These are phyloP conservation scores for Ambrosiella cleistominuta DNA, from an alignment of 2,329 filamentous ascomycete genomes.

Conservation along the genomic window DNA sequence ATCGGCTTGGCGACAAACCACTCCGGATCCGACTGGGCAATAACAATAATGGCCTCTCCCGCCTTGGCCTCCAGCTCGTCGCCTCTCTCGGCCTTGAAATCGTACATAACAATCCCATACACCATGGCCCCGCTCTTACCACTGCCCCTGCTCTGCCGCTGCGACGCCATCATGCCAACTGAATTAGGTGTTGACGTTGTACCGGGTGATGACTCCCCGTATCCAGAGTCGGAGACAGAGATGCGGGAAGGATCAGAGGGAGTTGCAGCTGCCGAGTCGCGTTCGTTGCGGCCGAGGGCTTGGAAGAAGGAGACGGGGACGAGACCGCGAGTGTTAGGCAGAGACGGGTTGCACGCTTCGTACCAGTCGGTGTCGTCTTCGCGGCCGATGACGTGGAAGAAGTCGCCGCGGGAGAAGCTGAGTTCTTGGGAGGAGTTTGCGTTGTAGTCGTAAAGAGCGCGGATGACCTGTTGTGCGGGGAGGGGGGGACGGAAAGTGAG, in stretches of 20 bases:
- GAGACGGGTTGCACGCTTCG: slow-evolving; percentile 86
- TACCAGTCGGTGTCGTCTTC: slow-evolving; percentile 96
- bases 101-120: slow-evolving; percentile 91
- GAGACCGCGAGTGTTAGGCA: slow-evolving; percentile 73
- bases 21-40: slow-evolving; percentile 93
- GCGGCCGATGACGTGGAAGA: slow-evolving; percentile 92
- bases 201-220: slow-evolving; percentile 37
- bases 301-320: slow-evolving; percentile 94
- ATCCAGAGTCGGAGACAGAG: slow-evolving; percentile 56
- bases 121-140: slow-evolving; percentile 55
- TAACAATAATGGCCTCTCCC: slow-evolving; percentile 93
- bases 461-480: slow-evolving; percentile 49
- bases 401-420: slow-evolving; percentile 86
- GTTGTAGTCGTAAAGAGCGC: slow-evolving; percentile 85
- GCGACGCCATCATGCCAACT: slow-evolving; percentile 14
- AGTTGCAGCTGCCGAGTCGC: slow-evolving; percentile 38
- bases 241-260: slow-evolving; percentile 37
- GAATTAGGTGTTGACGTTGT: not conserved
- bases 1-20: slow-evolving; percentile 99
- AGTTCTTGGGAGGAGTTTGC: slow-evolving; percentile 63
- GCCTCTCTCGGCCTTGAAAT: slow-evolving; percentile 86
- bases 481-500: not conserved
- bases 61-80: slow-evolving; percentile 92
- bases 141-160: slow-evolving; percentile 33
- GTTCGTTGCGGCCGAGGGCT: slow-evolving; percentile 74